phyloP scores from a whole-genome alignment of 495 filamentous ascomycete species.

The Massariosphaeria phaeospora region DNA sequence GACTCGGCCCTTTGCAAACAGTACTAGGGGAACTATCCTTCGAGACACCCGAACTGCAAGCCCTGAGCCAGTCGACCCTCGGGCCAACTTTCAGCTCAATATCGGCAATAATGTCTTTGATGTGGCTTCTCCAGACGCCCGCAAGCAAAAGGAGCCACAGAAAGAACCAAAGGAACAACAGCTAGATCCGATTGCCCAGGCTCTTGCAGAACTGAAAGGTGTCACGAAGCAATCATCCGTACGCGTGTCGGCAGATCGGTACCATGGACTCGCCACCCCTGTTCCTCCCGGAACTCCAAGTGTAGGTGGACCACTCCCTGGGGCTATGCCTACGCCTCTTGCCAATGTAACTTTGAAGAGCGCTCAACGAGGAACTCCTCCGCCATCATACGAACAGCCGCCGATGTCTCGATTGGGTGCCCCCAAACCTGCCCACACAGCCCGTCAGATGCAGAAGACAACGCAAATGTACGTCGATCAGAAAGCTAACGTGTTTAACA shows the following conservation, averaged over 20 bases:
- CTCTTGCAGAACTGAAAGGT: conserved; percentile 86
- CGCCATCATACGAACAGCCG: conserved; percentile 70
- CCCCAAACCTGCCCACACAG: conserved; percentile 86
- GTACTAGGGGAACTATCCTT: conserved; percentile 24
- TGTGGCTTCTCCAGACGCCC: conserved; percentile 74
- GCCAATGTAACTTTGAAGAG: conserved; percentile 39
- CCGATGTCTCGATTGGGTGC: conserved; percentile 75
- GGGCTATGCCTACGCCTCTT: conserved; percentile 49
- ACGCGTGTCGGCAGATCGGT: conserved; percentile 88
- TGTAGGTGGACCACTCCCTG: conserved; percentile 43
- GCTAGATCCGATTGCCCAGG: conserved; percentile 86
- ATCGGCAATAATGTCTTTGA: conserved; percentile 95
- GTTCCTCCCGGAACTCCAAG: conserved; percentile 47
- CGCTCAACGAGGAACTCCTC: conserved; percentile 64
- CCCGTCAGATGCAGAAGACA: conserved; percentile 87
- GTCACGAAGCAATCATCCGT: conserved; percentile 68
- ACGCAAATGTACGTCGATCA: conserved; percentile 81
- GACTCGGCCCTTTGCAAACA: conserved; percentile 29
- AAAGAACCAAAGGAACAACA: conserved; percentile 49
- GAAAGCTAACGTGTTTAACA: conserved; percentile 72
- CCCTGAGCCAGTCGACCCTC: conserved; percentile 88
- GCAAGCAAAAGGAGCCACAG: conserved; percentile 31
- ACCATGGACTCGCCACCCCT: conserved; percentile 84
- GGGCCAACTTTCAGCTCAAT: conserved; percentile 91
- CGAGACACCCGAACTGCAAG: conserved; percentile 47